Conservation (phyloP, 345 rosid species). For the Populus deltoides region DNA sequence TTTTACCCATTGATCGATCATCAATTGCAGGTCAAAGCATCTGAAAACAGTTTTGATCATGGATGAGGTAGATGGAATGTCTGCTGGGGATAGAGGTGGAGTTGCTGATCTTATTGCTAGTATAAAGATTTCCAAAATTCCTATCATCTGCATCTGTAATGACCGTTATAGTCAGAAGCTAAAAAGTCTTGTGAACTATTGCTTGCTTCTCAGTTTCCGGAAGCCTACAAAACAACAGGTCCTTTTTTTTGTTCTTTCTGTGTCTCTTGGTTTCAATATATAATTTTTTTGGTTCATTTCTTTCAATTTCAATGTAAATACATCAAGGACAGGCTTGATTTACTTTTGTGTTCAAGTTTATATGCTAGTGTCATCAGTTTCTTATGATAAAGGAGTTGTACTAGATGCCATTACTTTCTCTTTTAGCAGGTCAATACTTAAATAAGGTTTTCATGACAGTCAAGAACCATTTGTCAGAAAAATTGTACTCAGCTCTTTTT, state of each 20-base stretch:
- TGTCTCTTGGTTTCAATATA: background rate
- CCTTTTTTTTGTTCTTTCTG: background rate
- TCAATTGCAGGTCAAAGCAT: constrained; percentile 59
- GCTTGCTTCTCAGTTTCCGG: constrained; percentile 72
- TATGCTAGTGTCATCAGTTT: background rate
- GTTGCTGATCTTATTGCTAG: constrained; percentile 95
- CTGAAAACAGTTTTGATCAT: constrained; percentile 82
- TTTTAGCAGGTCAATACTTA: too few species aligned
- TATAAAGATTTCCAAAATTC: constrained; percentile 89
- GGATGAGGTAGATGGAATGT: constrained; percentile 99
- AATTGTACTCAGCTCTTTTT: too few species aligned
- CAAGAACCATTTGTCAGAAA: too few species aligned
- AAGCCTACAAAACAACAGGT: constrained; percentile 99
- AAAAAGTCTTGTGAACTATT: constrained; percentile 88
- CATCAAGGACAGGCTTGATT: background rate
- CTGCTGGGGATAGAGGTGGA: constrained; percentile 99
- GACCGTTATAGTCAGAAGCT: constrained; percentile 97
- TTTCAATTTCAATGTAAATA: background rate
- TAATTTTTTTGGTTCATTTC: background rate
- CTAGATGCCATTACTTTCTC: background rate
- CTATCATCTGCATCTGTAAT: constrained; percentile 95
- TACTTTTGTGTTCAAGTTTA: background rate
- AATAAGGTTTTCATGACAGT: too few species aligned
- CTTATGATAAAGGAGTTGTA: background rate
- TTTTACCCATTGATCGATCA: constrained; percentile 1